Percentiles rank a stretch among this genome's conserved stretches.
Evolutionary conservation across 495 filamentous ascomycete species (phyloP).

Genomic region (Penicillium maclennaniae): DNA sequence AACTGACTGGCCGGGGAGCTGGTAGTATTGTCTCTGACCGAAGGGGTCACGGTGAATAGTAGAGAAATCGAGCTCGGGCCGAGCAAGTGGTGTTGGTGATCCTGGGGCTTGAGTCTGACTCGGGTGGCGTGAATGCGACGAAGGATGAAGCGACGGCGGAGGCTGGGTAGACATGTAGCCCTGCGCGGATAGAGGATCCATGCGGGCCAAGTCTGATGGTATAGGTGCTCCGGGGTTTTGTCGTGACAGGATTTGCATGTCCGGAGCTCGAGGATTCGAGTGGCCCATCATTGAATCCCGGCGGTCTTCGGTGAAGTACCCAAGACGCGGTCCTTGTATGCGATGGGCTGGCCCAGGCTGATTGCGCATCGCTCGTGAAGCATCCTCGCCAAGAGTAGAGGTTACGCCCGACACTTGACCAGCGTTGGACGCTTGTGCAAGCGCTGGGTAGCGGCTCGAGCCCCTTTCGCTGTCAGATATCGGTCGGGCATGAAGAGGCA

Average conservation of each 20-base stretch:
- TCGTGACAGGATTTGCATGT: constrained; percentile 31
- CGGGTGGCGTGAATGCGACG: constrained; percentile 40
- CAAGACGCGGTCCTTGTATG: constrained; percentile 38
- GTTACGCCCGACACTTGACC: constrained; percentile 25
- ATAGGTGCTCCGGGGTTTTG: constrained; percentile 23
- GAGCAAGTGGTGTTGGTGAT: constrained; percentile 33
- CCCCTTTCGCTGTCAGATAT: constrained; percentile 36
- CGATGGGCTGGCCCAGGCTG: constrained; percentile 27
- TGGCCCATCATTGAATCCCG: constrained; percentile 38
- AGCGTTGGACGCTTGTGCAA: constrained; percentile 43
- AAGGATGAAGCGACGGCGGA: constrained; percentile 24
- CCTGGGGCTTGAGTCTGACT: constrained; percentile 38
- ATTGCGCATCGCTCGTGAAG: constrained; percentile 26
- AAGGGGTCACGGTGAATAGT: constrained; percentile 39
- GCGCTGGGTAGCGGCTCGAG: constrained; percentile 36
- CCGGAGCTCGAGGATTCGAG: constrained; percentile 26
- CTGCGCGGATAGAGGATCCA: constrained; percentile 36
- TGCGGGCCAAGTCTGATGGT: constrained; percentile 33
- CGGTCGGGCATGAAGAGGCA: constrained; percentile 29
- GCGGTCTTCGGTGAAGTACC: constrained; percentile 43
- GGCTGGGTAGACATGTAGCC: constrained; percentile 32
- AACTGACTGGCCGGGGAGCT: constrained; percentile 22
- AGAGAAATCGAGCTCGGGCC: constrained; percentile 36
- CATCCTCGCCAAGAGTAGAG: constrained; percentile 31
- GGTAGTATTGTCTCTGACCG: constrained; percentile 31